Evolutionary conservation across 495 filamentous ascomycete species (phyloP).

Genomic region (Xylaria bambusicola): DNA sequence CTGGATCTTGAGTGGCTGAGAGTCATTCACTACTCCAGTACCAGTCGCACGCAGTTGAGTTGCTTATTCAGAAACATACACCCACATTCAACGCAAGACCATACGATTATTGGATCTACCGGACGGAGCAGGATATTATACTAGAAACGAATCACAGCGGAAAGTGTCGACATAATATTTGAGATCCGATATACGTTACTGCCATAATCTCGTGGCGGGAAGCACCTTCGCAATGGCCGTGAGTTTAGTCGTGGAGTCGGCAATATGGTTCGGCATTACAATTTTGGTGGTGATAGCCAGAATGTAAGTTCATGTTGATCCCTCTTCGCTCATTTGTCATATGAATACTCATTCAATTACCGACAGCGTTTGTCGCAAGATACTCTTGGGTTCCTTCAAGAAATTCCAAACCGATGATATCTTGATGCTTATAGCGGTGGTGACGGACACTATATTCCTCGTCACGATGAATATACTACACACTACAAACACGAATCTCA

Average conservation of each 20-base stretch:
- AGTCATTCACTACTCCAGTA: background rate
- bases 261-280: conserved; percentile 50
- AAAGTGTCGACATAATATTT: background rate
- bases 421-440: conserved; percentile 19
- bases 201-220: background rate
- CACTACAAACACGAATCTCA: conserved; percentile 59
- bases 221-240: background rate
- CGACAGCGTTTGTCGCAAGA: conserved; percentile 6
- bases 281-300: conserved; percentile 40
- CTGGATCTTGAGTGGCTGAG: too few relatives aligned
- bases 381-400: conserved; percentile 10
- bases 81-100: too few relatives aligned
- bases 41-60: too few relatives aligned
- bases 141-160: too few relatives aligned
- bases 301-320: conserved; percentile 45
- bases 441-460: conserved; percentile 25
- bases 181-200: background rate
- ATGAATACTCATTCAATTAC: background rate
- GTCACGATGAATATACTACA: conserved; percentile 59
- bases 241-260: conserved; percentile 46
- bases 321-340: conserved; percentile 1
- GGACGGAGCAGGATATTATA: too few relatives aligned
- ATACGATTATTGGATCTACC: too few relatives aligned
- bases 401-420: conserved; percentile 26
- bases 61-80: too few relatives aligned